Evolutionary conservation across 331 rosid genomes (phyloP).

Genomic region (Malus hybrid): DNA sequence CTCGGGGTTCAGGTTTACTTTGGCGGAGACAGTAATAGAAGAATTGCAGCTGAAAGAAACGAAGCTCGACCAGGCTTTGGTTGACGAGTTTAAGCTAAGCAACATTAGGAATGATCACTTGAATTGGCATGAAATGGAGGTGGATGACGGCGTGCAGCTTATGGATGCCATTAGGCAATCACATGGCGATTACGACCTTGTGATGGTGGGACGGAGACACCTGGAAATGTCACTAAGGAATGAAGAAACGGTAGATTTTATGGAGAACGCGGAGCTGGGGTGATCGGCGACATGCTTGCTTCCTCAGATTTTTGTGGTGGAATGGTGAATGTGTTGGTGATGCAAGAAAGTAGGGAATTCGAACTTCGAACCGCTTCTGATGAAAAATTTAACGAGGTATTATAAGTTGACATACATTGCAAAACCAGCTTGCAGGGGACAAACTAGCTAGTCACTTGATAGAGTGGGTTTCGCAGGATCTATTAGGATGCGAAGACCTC

Average conservation of each 20-base stretch:
- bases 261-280: conserved; percentile 43
- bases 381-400: neutral
- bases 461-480: too few species aligned
- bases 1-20: neutral
- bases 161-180: conserved; percentile 18
- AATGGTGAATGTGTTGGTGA: conserved; percentile 35
- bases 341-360: conserved; percentile 19
- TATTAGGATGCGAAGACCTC: too few species aligned
- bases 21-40: neutral
- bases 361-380: neutral
- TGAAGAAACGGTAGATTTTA: conserved; percentile 25
- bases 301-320: conserved; percentile 40
- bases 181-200: conserved; percentile 36
- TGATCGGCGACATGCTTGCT: conserved; percentile 45
- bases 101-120: neutral
- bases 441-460: too few species aligned
- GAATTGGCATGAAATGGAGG: conserved; percentile 17
- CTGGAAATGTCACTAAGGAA: neutral
- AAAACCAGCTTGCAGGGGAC: too few species aligned
- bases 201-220: conserved; percentile 39
- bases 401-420: too few species aligned
- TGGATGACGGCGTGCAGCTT: conserved; percentile 17
- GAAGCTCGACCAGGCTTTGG: conserved; percentile 25
- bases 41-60: conserved; percentile 1
- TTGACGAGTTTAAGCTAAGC: conserved; percentile 36